Evolutionary conservation across 2,329 filamentous ascomycete genomes (phyloP).

Genomic region (Dichotomopilus funicola): DNA sequence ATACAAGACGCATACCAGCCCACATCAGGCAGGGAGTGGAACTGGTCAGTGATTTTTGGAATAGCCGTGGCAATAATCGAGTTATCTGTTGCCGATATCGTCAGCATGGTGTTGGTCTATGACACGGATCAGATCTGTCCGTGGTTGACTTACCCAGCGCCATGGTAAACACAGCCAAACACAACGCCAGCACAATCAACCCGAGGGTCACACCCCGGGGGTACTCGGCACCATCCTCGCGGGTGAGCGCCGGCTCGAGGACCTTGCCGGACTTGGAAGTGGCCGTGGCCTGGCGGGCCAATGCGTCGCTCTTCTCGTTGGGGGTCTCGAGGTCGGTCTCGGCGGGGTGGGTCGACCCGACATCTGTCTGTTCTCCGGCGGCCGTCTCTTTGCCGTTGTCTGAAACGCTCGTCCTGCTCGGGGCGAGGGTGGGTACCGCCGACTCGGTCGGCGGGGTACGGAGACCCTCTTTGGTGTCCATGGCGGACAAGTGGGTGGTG

Average conservation of each 20-base stretch:
- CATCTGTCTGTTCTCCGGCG: conserved; percentile 15
- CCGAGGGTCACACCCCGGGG: conserved; percentile 31
- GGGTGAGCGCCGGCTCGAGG: conserved; percentile 26
- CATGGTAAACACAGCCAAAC: conserved; percentile 39
- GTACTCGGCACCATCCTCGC: conserved; percentile 35
- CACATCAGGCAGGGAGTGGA: conserved; percentile 37
- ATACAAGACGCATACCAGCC: conserved; percentile 38
- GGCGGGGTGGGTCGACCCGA: conserved; percentile 11
- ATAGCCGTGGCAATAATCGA: conserved; percentile 36
- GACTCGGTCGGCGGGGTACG: conserved; percentile 10
- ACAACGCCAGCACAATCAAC: conserved; percentile 38
- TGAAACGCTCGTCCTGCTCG: conserved; percentile 20
- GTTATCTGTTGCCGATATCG: conserved; percentile 19
- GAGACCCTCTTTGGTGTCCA: conserved; percentile 14
- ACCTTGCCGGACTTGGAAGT: conserved; percentile 23
- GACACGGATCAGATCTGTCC: no score
- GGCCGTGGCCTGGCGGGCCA: conserved; percentile 24
- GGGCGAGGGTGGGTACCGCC: conserved; percentile 23
- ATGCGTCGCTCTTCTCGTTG: conserved; percentile 8
- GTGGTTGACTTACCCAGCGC: conserved; percentile 30
- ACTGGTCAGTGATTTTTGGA: conserved; percentile 34
- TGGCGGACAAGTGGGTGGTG: background rate
- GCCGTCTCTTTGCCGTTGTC: conserved; percentile 22
- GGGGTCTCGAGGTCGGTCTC: conserved; percentile 10
- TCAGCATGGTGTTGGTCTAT: no score